Evolutionary conservation across 805 yeast species (phyloP), one percentile per base, ranked within the genome.

Genomic region (Barnettozyma pratensis): DNA sequence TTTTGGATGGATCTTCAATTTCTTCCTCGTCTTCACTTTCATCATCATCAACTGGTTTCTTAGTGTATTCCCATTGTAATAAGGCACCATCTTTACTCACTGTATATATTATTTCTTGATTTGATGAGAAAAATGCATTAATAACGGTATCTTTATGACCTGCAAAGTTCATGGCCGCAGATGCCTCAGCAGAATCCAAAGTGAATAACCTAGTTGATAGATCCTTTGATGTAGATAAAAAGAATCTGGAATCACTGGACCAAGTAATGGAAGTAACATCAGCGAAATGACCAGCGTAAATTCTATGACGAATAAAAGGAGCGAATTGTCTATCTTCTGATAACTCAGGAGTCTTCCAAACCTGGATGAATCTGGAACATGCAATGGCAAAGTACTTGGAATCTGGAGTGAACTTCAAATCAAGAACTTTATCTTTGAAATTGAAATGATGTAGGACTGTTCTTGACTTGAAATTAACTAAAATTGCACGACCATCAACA

Each of bases 31-130:
- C 68, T 7, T 71, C 79, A 6, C 65, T 71, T 10, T 71, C 72
- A 7, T 70, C 70, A 7, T 70, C 77, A 29, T 74, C 77, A 1
- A 73, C 68, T 45, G 79, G 79, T 53, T 73, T 76, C 50, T 77
- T 77, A 2, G 85, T 76, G 63, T 86, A 94, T 62, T 88, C 90
- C 98, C 99, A 94, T 59, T 79, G 79, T 63, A 91, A 87, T 48
- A 92, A 70, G 0, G 99, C 97, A 47, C 98, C 99, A 62, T 94
- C 99, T 65, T 86, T 87, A 63, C 96, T 87, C 14, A 94, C 76
- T 0, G 98, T 91, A 62, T 89, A 92, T 42, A 94, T 88, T 50
- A 81, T 78, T 62, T 94, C 97, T 69, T 94, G 99, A 48, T 82
- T 79, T n/a, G 76, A 76, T 57, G 86, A 82, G 69, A 94, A 94